Base-by-base conservation (phyloP, 2,329 filamentous ascomycete species). In the Trematosphaeria pertusa region DNA sequence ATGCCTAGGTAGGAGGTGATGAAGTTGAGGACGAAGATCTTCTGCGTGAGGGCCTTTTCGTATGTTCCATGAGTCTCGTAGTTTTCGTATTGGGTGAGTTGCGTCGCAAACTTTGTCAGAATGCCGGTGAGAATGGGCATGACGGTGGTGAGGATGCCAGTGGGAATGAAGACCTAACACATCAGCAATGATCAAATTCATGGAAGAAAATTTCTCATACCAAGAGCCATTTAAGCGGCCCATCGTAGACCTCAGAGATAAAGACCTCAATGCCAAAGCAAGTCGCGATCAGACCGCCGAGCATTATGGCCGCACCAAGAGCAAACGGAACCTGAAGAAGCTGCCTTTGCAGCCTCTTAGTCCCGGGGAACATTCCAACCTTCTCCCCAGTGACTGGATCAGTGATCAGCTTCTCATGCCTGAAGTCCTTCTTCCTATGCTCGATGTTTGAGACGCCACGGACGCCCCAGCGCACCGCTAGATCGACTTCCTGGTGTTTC, bases 181-280 rank as follows among this genome's bases (percentile, higher is more conserved):
- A n/a, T n/a, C n/a, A n/a, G n/a, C n/a, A n/a, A n/a, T n/a, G n/a
- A n/a, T n/a, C n/a, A 5, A n/a, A 17, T 28, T 9, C 28, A 10
- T 24, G 18, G 1, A 14, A 18, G 32, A 19, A 17, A 5, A n/a
- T 5, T 15, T n/a, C 10, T 72, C 85, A 70, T 71, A 92, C 91
- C 58, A 99, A 71, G 49, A 95, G 87, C 15, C 83, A 82, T 75
- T 97, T 96, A 54, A 96, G 85, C 0, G 91, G 91, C 0, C 94
- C 94, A 49, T 86, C 83, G 71, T 99, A 97, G 12, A 97, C 86
- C 72, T 99, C 91, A 0, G 89, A 92, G 58, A 99, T 90, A 74
- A 97, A 97, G 22, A 97, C 90, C 69, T 99, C 94, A 51, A 97
- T 89, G 6, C 87, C 89, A 70, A 97, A 97, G 65, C 90, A 94